Evolutionary conservation across 116 monocot species (phyloP), one percentile per base, ranked within the genome.

Genomic region (Trichopus zeylanicus): DNA sequence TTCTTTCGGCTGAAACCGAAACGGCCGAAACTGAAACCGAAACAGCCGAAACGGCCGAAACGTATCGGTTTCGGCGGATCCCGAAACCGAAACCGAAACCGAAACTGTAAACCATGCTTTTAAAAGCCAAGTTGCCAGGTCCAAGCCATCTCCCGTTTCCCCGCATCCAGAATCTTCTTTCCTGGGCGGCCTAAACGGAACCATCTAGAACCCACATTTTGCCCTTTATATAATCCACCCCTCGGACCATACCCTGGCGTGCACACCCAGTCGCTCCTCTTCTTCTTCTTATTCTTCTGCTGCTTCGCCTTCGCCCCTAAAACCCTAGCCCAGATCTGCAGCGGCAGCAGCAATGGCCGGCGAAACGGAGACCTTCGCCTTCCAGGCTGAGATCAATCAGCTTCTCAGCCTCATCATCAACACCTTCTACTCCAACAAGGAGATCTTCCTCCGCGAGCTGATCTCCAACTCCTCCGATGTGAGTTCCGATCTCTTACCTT

Each of bases 381-480:
- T 75, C 63, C 75, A 75, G 75, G 75, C 75, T 29, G 75, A 75
- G 69, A 75, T 75, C 64, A 75, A 75, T 53, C 75, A 75, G 75
- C 59, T 75, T 11, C 69, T 75, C 23, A 63, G 62, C 12, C 64
- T 75, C 52, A 75, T 75, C 57, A 75, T 75, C 59, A 75, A 75
- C 63, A 75, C 75, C 29, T 75, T 75, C 57, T 75, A 75, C 63
- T 75, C 75, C 64, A 75, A 75, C 75, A 75, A 75, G 75, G 75
- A 75, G 69, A 75, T 75, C 46, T 75, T 75, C 58, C 75, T 75
- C 46, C 68, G 75, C 13, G 75, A 75, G 64, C 68, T 75, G 59
- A 75, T 75, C 75, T 61, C 60, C 59, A 75, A 75, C 69, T 68
- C 75, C 10, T 75, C 75, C 58, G 75, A 75, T 69, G 75, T 75